phyloP scores from a whole-genome alignment of 192 early-diverging fungal genomes.

The Rhizophagus clarus region DNA sequence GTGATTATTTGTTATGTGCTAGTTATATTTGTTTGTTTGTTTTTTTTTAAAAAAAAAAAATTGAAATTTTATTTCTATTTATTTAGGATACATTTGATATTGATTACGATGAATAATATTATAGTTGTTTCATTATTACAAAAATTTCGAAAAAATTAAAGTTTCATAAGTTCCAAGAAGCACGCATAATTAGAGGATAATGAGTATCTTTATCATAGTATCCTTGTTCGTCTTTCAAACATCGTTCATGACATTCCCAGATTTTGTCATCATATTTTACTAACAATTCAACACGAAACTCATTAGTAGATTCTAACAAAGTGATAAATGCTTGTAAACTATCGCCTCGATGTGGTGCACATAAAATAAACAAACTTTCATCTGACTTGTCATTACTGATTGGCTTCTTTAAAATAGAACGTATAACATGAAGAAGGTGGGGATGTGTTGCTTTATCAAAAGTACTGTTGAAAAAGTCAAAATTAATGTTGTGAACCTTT shows the following conservation, averaged over 20 bases:
- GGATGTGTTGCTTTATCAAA: conserved; percentile 10
- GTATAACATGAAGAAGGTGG: neutral
- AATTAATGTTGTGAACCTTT: neutral
- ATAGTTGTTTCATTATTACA: no score
- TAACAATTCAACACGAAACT: conserved; percentile 5
- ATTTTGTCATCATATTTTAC: conserved; percentile 11
- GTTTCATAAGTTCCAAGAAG: neutral
- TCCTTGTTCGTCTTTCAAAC: neutral
- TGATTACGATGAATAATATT: no score
- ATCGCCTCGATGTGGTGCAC: conserved; percentile 13
- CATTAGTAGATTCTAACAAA: neutral
- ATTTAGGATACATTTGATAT: neutral
- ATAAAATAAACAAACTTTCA: neutral
- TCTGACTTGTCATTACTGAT: neutral
- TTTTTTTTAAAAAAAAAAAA: no score
- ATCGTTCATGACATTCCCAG: neutral
- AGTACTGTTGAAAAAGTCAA: neutral
- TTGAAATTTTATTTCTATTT: neutral
- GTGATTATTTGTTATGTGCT: neutral
- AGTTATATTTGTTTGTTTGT: no score
- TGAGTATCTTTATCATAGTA: neutral
- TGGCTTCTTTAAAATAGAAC: conserved; percentile 1
- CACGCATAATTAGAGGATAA: conserved; percentile 9
- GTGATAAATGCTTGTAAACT: neutral
- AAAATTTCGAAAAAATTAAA: no score